Evolutionary conservation across 2,329 filamentous ascomycete species (phyloP), one percentile per base, ranked within the genome.

Genomic region (Arthrobotrys conoides): DNA sequence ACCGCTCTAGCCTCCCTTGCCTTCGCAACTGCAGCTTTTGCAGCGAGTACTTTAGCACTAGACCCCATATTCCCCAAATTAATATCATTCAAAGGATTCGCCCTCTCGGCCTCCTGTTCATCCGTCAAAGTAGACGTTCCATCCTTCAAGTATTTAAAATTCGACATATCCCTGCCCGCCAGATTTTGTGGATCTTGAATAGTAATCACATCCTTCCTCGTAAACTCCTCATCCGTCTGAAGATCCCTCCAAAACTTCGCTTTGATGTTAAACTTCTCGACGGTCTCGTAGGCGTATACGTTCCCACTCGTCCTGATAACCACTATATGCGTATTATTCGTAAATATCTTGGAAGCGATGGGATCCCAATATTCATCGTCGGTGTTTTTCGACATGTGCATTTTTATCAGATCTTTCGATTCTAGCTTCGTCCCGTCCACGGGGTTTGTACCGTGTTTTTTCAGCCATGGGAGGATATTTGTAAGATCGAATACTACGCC

Each of bases 261-360:
- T 86, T 98, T 98, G 85, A 99, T 91, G 84, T 99, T 99, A 86
- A 99, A 89, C 82, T 93, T 89, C 85, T 98, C 93, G 44, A 99
- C 90, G 0, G 96, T 99, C 83, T 99, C 96, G 89, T 92, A 97
- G 0, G 94, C 91, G 84, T 98, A 99, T 3, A 97, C 96, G 85
- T 99, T 99, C 63, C 95, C 95, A 73, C 94, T 95, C 70, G 88
- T 92, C 69, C 90, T 88, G 80, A 99, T 88, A 16, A 94, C 95
- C 55, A 98, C 93, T 75, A 99, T 93, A 84, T 98, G 96, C 3
- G 96, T 98, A 85, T 98, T 98, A 84, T 99, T 94, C 57, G 96
- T 99, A 83, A 99, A 93, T 49, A 97, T 92, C 85, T 99, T 99
- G 87, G 93, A 98, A 0, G 94, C 97, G 57, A 99, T 95, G 0